These are phyloP conservation scores for Leccinum olivaceopallidum DNA, from an alignment of 768 basidiomycete genomes.

Conservation along the genomic window DNA sequence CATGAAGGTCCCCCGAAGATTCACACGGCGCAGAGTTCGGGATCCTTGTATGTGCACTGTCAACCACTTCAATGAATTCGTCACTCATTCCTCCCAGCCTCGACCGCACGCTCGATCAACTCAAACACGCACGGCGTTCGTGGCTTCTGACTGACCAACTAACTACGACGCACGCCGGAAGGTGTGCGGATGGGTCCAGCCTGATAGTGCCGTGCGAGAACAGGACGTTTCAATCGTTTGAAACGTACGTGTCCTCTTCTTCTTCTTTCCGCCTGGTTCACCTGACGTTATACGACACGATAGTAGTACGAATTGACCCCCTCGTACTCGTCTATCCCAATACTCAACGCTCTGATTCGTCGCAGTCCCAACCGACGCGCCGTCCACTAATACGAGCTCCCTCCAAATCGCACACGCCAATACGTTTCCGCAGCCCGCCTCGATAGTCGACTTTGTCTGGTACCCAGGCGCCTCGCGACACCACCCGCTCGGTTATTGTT, in stretches of 20 bases:
- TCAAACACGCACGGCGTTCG: neutral
- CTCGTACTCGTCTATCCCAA: neutral
- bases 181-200: conserved; percentile 75
- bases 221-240: conserved; percentile 55
- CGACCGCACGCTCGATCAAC: too few relatives aligned
- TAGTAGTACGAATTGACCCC: neutral
- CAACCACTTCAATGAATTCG: too few relatives aligned
- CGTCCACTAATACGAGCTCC: neutral
- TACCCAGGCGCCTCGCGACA: conserved; percentile 70
- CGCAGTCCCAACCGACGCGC: neutral
- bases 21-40: too few relatives aligned
- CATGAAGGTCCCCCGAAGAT: too few relatives aligned
- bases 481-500: conserved; percentile 73
- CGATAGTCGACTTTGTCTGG: conserved; percentile 82
- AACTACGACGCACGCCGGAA: conserved; percentile 28
- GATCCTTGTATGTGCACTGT: too few relatives aligned
- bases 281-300: neutral
- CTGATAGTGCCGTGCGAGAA: conserved; percentile 74
- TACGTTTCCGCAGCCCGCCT: conserved; percentile 55
- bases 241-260: conserved; percentile 37
- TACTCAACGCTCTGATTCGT: neutral
- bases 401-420: conserved; percentile 16
- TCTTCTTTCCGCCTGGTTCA: neutral
- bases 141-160: neutral
- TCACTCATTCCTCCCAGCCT: too few relatives aligned